phyloP scores from a whole-genome alignment of 306 rosid species.

The Abrus precatorius region DNA sequence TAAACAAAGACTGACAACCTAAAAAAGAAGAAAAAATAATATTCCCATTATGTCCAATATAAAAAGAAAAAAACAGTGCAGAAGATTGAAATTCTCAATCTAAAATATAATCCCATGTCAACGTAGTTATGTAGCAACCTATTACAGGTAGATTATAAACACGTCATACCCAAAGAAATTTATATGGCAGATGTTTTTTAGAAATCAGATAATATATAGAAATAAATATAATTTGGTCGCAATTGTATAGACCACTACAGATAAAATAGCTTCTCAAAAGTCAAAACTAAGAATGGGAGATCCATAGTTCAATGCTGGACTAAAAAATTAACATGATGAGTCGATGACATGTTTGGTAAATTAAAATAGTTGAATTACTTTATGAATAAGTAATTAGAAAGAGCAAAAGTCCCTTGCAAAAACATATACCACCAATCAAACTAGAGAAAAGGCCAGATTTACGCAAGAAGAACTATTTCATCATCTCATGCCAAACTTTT shows the following conservation, averaged over 20 bases:
- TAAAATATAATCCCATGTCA: conserved; percentile 27
- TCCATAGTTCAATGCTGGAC: background rate
- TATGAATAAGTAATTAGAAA: conserved; percentile 8
- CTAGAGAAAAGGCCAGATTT: background rate
- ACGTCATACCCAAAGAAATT: conserved; percentile 5
- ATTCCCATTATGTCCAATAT: background rate
- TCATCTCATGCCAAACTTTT: conserved; percentile 2
- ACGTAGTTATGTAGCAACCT: background rate
- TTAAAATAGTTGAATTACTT: conserved; percentile 9
- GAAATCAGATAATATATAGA: background rate
- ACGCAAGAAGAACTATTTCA: background rate
- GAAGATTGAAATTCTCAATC: conserved; percentile 3
- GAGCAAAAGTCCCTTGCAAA: background rate
- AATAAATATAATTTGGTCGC: conserved; percentile 30
- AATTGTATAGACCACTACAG: background rate
- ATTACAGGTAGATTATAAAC: conserved; percentile 1
- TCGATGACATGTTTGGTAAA: background rate
- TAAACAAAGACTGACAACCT: conserved; percentile 3
- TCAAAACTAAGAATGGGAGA: conserved; percentile 10
- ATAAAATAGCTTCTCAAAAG: conserved; percentile 4
- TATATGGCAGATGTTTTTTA: background rate
- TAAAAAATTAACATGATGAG: background rate
- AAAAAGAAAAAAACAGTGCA: background rate
- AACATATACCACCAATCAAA: background rate
- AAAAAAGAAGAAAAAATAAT: background rate